Conservation (phyloP, 2,329 filamentous ascomycete genomes). For the Alternaria sp. region DNA sequence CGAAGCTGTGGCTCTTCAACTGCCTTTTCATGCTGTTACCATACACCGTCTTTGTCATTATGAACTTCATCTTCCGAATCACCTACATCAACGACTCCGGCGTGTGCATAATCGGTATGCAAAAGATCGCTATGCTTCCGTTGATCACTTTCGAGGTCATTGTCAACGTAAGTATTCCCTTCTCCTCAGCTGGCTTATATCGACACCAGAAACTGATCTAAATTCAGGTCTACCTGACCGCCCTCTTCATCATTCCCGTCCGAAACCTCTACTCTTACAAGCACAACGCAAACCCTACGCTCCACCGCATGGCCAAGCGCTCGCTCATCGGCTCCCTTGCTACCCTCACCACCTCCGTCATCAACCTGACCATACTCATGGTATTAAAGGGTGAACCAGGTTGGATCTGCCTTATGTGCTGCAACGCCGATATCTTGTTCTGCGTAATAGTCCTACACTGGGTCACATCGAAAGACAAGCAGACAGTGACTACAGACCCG, state of each 20-base stretch:
- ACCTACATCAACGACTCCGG: constrained; percentile 61
- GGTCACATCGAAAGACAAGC: constrained; percentile 55
- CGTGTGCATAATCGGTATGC: constrained; percentile 69
- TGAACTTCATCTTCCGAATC: constrained; percentile 70
- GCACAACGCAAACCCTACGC: constrained; percentile 54
- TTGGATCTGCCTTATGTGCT: constrained; percentile 70
- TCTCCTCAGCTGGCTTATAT: not conserved
- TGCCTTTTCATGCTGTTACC: constrained; percentile 63
- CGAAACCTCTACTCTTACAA: constrained; percentile 65
- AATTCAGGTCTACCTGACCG: constrained; percentile 64
- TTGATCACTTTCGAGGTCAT: constrained; percentile 68
- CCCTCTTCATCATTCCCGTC: constrained; percentile 69
- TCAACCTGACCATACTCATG: constrained; percentile 67
- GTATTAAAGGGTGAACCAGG: constrained; percentile 67
- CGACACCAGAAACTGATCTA: constrained; percentile 5
- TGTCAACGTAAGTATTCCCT: constrained; percentile 59
- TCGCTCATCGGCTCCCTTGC: constrained; percentile 67
- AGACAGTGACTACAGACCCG: not conserved
- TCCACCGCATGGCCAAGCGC: constrained; percentile 63
- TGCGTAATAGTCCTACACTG: constrained; percentile 68
- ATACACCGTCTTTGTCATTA: constrained; percentile 56
- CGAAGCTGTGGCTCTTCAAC: constrained; percentile 69
- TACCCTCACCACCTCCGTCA: constrained; percentile 66
- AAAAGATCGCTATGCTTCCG: constrained; percentile 66
- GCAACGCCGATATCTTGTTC: not conserved